Base-by-base conservation (phyloP, 1,284 basidiomycete species). In the Coniferiporia sulphurascens region DNA sequence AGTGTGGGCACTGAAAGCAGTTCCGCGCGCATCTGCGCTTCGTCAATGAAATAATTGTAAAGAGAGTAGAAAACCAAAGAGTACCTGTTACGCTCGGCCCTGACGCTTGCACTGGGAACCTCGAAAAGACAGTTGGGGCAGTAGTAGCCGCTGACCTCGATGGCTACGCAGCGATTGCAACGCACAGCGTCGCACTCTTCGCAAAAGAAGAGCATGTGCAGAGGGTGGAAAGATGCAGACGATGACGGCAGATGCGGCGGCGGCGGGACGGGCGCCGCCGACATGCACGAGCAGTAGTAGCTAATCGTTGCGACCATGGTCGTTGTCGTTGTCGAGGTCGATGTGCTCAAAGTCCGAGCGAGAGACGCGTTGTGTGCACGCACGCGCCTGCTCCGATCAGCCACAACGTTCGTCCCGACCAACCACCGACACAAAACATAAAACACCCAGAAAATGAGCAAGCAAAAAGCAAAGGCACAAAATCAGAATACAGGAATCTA, bases 51-150 rank as follows among this genome's bases (percentile, higher is more conserved):
- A 41, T 17, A 43, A 8, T 4, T 48, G 5, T 21, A 9, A 12
- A 21, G 32, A 45, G 27, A n/a, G n/a, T 5, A 15, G 41, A 48
- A 38, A 54, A 32, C 19, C 58, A 17, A 13, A 8, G 68, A 74
- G 59, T 63, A 91, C 90, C 94, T 83, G 68, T 97, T 98, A 80
- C 95, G 95, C 74, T 99, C 95, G 6, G 88, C 93, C 62, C 95
- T 83, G 7, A 99, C 95, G 68, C 93, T 96, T 1, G 97, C 95
- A 67, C 89, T 92, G 0, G 96, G 97, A 3, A 99, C 96, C 68
- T 99, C 97, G 72, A 99, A 99, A n/a, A 98, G 79, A 71, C 97
- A 99, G 72, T 96, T 95, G 21, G 97, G 97, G 70, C 97, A 99
- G 71, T 93, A 98, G 74, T 98, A 98, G 56, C 91, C 92, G 69